A percentile compares a stretch with the other conserved stretches of the same genome.
Evolutionary conservation across 371 early-diverging fungal genomes (phyloP).

Genomic region (Paraphysoderma sedebokerense): DNA sequence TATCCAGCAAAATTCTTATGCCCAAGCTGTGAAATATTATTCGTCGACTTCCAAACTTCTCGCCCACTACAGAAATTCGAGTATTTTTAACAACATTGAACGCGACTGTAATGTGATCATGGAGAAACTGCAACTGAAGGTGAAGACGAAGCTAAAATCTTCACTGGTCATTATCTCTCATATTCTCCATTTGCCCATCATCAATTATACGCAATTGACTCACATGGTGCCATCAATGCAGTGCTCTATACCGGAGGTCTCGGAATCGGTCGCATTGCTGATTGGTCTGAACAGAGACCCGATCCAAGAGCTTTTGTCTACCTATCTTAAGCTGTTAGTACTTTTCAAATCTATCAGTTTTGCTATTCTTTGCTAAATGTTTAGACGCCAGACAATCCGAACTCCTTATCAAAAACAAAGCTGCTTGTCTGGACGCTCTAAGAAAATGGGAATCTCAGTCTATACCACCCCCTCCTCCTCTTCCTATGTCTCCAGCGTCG

Average conservation of each 20-base stretch:
- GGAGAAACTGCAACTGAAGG: conserved; percentile 31
- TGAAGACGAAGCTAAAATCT: conserved; percentile 26
- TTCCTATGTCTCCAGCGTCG: conserved; percentile 4
- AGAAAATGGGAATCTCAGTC: conserved; percentile 8
- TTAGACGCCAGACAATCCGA: not conserved
- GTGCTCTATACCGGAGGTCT: conserved; percentile 22
- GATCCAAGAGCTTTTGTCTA: conserved; percentile 17
- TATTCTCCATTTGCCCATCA: too few relatives aligned
- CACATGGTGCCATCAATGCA: too few relatives aligned
- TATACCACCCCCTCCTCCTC: conserved; percentile 5
- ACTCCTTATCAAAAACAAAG: too few relatives aligned
- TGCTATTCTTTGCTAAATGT: not conserved
- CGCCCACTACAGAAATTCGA: conserved; percentile 48
- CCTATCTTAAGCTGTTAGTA: conserved; percentile 29
- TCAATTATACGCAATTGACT: too few relatives aligned
- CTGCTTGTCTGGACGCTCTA: too few relatives aligned
- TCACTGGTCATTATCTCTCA: conserved; percentile 3
- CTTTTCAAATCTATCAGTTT: not conserved
- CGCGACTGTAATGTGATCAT: conserved; percentile 56
- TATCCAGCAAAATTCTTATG: conserved; percentile 33
- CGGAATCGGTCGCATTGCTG: conserved; percentile 36
- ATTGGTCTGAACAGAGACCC: conserved; percentile 33
- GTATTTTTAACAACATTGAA: conserved; percentile 56
- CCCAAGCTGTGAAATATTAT: conserved; percentile 60
- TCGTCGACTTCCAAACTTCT: conserved; percentile 48